Evolutionary conservation across 768 basidiomycete genomes (phyloP).

Genomic region (Rhodotorula diobovata): DNA sequence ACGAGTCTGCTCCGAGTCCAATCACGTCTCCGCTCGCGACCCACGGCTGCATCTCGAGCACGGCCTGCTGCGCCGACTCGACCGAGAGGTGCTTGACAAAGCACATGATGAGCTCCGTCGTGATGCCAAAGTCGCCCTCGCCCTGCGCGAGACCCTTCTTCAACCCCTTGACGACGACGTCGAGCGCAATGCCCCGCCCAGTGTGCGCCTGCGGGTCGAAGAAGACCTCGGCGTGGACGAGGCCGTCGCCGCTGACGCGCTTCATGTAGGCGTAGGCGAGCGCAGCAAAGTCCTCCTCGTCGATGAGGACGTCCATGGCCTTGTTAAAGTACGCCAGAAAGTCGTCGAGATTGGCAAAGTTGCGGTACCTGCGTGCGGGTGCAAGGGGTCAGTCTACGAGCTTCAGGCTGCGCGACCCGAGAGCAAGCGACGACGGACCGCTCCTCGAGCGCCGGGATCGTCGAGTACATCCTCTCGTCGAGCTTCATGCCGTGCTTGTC

Average conservation of each 20-base stretch:
- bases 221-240: constrained; percentile 39
- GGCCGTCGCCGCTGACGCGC: constrained; percentile 21
- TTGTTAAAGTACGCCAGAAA: constrained; percentile 38
- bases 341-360: constrained; percentile 39
- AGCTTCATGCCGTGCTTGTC: constrained; percentile 33
- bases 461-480: constrained; percentile 18
- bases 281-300: constrained; percentile 35
- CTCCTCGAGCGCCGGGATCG: constrained; percentile 23
- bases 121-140: constrained; percentile 36
- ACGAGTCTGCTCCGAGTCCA: constrained; percentile 37
- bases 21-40: constrained; percentile 30
- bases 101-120: constrained; percentile 36
- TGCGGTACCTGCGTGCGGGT: constrained; percentile 27
- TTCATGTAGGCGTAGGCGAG: constrained; percentile 38
- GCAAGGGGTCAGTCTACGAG: neutral
- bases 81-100: constrained; percentile 36
- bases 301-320: constrained; percentile 38
- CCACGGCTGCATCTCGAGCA: constrained; percentile 26
- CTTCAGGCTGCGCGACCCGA: too few relatives aligned
- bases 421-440: constrained; percentile 6
- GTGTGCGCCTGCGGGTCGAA: constrained; percentile 41
- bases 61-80: constrained; percentile 23
- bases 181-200: constrained; percentile 27
- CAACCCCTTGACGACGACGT: constrained; percentile 35
- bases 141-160: constrained; percentile 35